These are phyloP conservation scores for Crassisporium funariophilum DNA, from an alignment of 768 basidiomycete genomes.

Conservation along the genomic window DNA sequence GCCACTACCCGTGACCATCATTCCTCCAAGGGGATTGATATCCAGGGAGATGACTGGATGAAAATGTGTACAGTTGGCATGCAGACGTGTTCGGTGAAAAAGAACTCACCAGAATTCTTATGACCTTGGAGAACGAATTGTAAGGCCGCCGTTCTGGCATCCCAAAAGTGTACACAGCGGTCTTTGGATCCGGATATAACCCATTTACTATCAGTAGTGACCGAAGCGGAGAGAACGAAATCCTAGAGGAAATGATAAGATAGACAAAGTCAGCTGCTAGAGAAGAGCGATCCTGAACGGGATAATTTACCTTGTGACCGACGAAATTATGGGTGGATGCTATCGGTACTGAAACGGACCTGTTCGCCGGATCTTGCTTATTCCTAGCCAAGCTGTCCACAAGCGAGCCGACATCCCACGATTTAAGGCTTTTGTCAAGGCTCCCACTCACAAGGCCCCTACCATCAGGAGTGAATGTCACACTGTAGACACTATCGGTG, in stretches of 20 bases:
- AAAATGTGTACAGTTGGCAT: not conserved
- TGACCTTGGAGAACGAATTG: slow-evolving; percentile 86
- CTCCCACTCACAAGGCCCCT: slow-evolving; percentile 89
- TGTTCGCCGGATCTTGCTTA: slow-evolving; percentile 60
- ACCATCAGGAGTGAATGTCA: slow-evolving; percentile 92
- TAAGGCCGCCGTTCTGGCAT: slow-evolving; percentile 69
- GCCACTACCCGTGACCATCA: slow-evolving; percentile 53
- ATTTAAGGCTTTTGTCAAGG: slow-evolving; percentile 83
- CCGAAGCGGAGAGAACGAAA: slow-evolving; percentile 54
- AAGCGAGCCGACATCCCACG: slow-evolving; percentile 81
- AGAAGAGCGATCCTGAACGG: not conserved
- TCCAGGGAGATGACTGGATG: slow-evolving; percentile 49
- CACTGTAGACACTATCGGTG: slow-evolving; percentile 82
- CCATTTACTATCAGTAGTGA: slow-evolving; percentile 89
- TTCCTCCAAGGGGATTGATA: slow-evolving; percentile 42
- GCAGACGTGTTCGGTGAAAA: not conserved
- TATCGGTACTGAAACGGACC: slow-evolving; percentile 43
- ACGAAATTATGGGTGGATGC: slow-evolving; percentile 42
- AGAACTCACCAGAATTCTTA: slow-evolving; percentile 18
- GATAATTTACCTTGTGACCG: slow-evolving; percentile 79
- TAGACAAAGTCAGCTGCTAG: not conserved
- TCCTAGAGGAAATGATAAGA: slow-evolving; percentile 37
- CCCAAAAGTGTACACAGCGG: slow-evolving; percentile 92
- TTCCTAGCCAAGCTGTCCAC: slow-evolving; percentile 74
- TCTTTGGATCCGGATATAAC: slow-evolving; percentile 96